These are phyloP conservation scores for Leptographium wingfieldii DNA, from an alignment of 2,329 filamentous ascomycete genomes.

Conservation along the genomic window DNA sequence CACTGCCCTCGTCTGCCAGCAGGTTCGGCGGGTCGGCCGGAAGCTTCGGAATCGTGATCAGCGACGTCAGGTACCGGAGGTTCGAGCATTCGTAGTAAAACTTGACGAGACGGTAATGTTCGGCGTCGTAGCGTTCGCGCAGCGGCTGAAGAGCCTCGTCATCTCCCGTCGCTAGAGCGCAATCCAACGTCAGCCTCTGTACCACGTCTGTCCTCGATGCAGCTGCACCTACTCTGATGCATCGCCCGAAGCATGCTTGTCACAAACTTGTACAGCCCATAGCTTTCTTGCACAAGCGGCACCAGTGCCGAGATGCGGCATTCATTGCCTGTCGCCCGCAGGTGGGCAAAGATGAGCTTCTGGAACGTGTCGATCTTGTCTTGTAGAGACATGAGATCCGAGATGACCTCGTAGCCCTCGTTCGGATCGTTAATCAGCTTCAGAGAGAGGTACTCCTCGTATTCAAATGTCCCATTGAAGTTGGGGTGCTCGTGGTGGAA, in stretches of 20 bases:
- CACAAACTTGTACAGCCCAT: constrained; percentile 98
- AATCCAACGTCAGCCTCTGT: background rate
- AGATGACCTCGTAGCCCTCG: constrained; percentile 93
- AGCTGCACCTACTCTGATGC: constrained; percentile 63
- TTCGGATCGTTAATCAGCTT: constrained; percentile 98
- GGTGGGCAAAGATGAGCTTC: constrained; percentile 96
- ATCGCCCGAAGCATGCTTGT: constrained; percentile 98
- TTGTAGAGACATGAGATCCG: constrained; percentile 89
- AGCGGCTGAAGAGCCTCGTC: constrained; percentile 85
- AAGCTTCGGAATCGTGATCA: constrained; percentile 92
- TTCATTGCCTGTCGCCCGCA: constrained; percentile 82
- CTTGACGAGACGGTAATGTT: constrained; percentile 90
- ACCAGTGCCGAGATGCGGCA: constrained; percentile 91
- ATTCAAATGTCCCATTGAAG: constrained; percentile 98
- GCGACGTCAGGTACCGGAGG: constrained; percentile 84
- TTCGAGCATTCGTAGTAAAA: constrained; percentile 99
- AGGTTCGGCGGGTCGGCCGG: constrained; percentile 89
- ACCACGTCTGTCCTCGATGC: too few species aligned
- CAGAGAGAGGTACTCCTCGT: constrained; percentile 96
- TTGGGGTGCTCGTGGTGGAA: constrained; percentile 96
- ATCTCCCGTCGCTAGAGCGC: constrained; percentile 65
- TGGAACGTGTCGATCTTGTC: constrained; percentile 98
- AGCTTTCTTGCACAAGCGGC: constrained; percentile 90
- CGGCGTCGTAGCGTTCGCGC: constrained; percentile 79
- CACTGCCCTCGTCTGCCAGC: constrained; percentile 70